Evolutionary conservation across 768 basidiomycete genomes (phyloP), one percentile per base, ranked within the genome.

Genomic region (Naganishia friedmannii): DNA sequence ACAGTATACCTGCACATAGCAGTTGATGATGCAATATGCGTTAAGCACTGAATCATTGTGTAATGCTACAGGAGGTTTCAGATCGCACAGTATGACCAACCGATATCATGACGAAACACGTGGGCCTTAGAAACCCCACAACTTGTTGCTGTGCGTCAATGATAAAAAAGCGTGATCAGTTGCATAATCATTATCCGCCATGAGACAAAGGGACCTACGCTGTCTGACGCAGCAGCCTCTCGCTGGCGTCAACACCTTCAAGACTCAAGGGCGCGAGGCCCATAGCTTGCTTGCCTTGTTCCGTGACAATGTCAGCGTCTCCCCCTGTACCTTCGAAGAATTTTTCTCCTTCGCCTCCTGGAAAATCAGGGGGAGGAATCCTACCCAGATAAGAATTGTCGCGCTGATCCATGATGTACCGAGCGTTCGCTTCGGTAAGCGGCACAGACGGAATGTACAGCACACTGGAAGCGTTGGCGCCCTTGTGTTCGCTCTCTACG

Each of bases 341-440:
- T 51, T 75, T 78, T 70, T 84, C 85, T 26, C 84, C 83, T 3
- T 72, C 73, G 29, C 78, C 78, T 32, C 78, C 78, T 15, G 85
- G 87, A 80, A 89, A 92, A 76, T 92, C 91, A 3, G 90, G 89
- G 9, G 89, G 89, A 28, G 88, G 85, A 28, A 85, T 75, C 8
- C 87, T 87, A 9, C 79, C 72, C 48, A 88, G 80, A 81, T 90
- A 92, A n/a, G n/a, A n/a, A 15, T 84, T 79, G 46, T 86, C 85
- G 37, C 83, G 86, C 79, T 92, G 91, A 74, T 84, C 83, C 70
- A 83, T 80, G 55, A 91, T 76, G 74, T 91, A 91, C 23, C 72
- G 68, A 9, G 69, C 72, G 63, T 79, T 81, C n/a, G 73, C 58
- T 0, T 69, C 54, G 1, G 78, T 79, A 15, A 81, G 73, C 2